Percentiles rank a stretch among this genome's conserved stretches.
Conservation (phyloP, 176 grass and related monocot species). For the Carex scoparia region DNA sequence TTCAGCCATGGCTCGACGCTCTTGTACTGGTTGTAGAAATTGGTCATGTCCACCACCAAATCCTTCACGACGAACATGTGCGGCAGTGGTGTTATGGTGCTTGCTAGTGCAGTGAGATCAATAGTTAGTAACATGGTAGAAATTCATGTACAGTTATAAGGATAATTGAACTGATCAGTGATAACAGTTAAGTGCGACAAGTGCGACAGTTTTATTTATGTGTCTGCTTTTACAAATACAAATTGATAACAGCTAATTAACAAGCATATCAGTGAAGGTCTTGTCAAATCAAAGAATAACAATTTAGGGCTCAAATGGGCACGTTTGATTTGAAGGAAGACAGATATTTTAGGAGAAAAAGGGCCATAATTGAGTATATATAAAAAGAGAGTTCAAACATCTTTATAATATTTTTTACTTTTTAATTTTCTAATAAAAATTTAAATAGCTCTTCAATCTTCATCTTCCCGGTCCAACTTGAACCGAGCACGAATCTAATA, state of each 20-base stretch:
- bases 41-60: conserved; percentile 95
- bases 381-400: no score
- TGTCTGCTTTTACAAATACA: background rate
- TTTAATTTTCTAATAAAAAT: no score
- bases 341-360: background rate
- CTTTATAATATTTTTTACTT: no score
- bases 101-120: background rate
- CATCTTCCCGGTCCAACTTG: background rate
- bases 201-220: background rate
- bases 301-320: background rate
- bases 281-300: background rate
- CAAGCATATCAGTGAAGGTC: background rate
- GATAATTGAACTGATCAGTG: background rate
- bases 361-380: background rate
- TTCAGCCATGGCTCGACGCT: conserved; percentile 60
- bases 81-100: conserved; percentile 71
- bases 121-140: background rate
- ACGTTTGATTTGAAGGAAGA: background rate
- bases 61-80: conserved; percentile 99
- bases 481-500: background rate
- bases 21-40: conserved; percentile 85
- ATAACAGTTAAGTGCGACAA: no score
- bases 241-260: background rate
- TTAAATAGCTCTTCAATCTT: no score
- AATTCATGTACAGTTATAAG: background rate